phyloP scores from a whole-genome alignment of 1,139 yeast genomes.

The Scheffersomyces illinoinensis region DNA sequence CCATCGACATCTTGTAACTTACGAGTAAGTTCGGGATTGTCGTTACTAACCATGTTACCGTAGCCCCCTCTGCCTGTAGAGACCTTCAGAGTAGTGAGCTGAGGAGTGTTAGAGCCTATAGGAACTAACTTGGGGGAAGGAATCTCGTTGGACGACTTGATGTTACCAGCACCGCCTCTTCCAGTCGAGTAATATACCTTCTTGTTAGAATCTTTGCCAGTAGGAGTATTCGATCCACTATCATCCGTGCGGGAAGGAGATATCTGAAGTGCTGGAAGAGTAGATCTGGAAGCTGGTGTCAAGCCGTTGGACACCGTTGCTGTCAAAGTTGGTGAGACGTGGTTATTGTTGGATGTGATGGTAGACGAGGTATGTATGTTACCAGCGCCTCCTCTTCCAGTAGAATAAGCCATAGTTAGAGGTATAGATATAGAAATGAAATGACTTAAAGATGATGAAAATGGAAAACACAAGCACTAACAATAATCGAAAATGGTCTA shows the following conservation, averaged over 20 bases:
- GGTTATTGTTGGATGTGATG: slow-evolving; percentile 19
- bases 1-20: slow-evolving; percentile 70
- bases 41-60: slow-evolving; percentile 73
- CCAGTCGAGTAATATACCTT: slow-evolving; percentile 61
- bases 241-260: slow-evolving; percentile 5
- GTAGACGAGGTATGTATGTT: slow-evolving; percentile 22
- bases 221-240: not conserved
- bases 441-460: not conserved
- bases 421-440: not conserved
- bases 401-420: slow-evolving; percentile 16
- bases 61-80: slow-evolving; percentile 84
- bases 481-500: not conserved
- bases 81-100: slow-evolving; percentile 54
- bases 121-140: slow-evolving; percentile 58
- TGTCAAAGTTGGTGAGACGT: slow-evolving; percentile 1
- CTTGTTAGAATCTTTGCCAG: slow-evolving; percentile 20
- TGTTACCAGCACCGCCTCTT: slow-evolving; percentile 81
- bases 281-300: not conserved
- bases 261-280: slow-evolving; percentile 5
- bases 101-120: slow-evolving; percentile 68
- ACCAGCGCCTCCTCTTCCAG: slow-evolving; percentile 29
- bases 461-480: not conserved
- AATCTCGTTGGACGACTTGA: slow-evolving; percentile 43
- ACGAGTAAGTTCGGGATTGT: slow-evolving; percentile 61
- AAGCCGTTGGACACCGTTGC: not conserved